Percentiles rank a stretch among this genome's conserved stretches.
Evolutionary conservation across 768 basidiomycete species (phyloP).

Genomic region (Psilocybe azurescens): DNA sequence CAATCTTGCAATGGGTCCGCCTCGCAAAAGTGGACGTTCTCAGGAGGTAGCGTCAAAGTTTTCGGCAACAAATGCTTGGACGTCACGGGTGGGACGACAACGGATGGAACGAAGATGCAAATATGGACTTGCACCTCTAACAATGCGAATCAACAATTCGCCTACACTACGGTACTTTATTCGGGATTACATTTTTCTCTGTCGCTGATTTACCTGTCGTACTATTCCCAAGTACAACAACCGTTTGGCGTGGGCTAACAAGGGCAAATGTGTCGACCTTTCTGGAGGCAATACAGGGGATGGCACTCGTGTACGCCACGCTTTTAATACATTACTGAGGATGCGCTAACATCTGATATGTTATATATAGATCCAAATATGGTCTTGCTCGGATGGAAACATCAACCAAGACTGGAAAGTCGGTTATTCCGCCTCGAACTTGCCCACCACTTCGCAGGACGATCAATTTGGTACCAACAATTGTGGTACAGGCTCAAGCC

Average conservation of each 20-base stretch:
- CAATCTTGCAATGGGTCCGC: conserved; percentile 48
- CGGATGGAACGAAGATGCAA: conserved; percentile 54
- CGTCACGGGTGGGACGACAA: conserved; percentile 43
- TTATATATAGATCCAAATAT: conserved; percentile 48
- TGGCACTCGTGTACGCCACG: conserved; percentile 44
- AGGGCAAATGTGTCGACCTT: conserved; percentile 56
- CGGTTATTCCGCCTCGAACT: conserved; percentile 46
- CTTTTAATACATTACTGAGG: neutral
- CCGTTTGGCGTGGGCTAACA: conserved; percentile 51
- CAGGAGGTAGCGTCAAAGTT: conserved; percentile 43
- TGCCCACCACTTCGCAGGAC: conserved; percentile 56
- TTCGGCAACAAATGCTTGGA: conserved; percentile 57
- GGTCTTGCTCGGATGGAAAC: conserved; percentile 44
- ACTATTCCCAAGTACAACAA: conserved; percentile 34
- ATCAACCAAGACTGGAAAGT: conserved; percentile 60
- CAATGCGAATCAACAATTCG: conserved; percentile 51
- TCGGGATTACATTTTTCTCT: neutral
- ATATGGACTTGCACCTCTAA: conserved; percentile 51
- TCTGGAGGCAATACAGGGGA: conserved; percentile 42
- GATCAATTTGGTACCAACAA: conserved; percentile 71
- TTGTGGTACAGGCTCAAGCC: conserved; percentile 65
- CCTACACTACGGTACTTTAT: conserved; percentile 42
- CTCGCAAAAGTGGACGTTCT: conserved; percentile 57
- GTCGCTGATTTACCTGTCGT: neutral
- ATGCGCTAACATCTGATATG: too few species aligned